Evolutionary conservation across 305 asterid genomes (phyloP).

Genomic region (Fraxinus xanthoxyloides): DNA sequence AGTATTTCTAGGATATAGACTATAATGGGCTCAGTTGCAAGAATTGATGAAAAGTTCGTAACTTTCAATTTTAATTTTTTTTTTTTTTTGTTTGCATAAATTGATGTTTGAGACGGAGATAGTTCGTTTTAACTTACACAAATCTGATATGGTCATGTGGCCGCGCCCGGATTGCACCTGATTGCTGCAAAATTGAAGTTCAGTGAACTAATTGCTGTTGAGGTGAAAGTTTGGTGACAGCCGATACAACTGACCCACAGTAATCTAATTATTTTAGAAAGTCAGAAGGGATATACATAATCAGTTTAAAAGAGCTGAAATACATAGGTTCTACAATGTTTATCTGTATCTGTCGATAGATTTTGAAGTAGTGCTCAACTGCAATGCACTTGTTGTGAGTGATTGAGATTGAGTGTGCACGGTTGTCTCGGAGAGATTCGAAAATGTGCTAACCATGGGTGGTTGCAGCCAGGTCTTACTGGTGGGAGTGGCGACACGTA

Average conservation of each 20-base stretch:
- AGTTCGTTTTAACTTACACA: not conserved
- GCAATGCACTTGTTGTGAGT: not conserved
- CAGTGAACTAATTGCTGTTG: not conserved
- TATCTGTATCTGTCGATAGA: not conserved
- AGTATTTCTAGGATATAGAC: not conserved
- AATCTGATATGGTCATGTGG: not conserved
- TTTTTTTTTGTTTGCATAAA: no score
- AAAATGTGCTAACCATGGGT: constrained; percentile 15
- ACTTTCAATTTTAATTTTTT: not conserved
- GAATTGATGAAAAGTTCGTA: not conserved
- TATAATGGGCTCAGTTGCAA: not conserved
- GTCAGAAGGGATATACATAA: not conserved
- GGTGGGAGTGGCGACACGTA: constrained; percentile 86
- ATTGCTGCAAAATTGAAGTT: not conserved
- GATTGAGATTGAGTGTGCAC: not conserved
- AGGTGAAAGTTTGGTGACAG: not conserved
- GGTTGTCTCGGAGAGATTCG: not conserved
- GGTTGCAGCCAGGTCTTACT: constrained; percentile 90
- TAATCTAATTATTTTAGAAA: not conserved
- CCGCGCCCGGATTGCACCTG: not conserved
- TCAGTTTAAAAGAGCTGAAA: not conserved
- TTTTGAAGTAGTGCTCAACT: not conserved
- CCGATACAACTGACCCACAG: not conserved
- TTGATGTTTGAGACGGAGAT: not conserved
- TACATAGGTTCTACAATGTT: not conserved